Conservation (phyloP, 2,329 filamentous ascomycete genomes). For the Hypomyces perniciosus region DNA sequence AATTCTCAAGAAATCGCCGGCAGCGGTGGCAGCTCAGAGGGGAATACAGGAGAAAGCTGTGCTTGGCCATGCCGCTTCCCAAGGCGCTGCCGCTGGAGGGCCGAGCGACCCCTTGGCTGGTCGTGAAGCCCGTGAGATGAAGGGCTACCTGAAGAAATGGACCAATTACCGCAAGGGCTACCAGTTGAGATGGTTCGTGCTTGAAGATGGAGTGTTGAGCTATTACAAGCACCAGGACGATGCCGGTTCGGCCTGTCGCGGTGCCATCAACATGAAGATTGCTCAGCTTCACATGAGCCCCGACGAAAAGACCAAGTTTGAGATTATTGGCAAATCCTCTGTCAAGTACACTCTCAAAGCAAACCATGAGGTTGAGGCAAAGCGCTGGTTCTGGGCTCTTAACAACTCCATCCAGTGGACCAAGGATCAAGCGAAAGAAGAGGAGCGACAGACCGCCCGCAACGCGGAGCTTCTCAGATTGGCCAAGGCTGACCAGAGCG, state of each 20-base stretch:
- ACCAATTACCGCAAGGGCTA: slow-evolving; percentile 98
- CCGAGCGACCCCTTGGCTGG: slow-evolving; percentile 60
- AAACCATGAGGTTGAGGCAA: slow-evolving; percentile 96
- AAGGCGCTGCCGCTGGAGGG: slow-evolving; percentile 46
- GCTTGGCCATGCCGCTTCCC: slow-evolving; percentile 63
- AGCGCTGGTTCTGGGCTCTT: slow-evolving; percentile 97
- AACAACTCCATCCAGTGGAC: slow-evolving; percentile 99
- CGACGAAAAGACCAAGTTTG: slow-evolving; percentile 95
- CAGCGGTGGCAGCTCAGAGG: slow-evolving; percentile 86
- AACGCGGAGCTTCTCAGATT: slow-evolving; percentile 71
- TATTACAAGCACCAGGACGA: slow-evolving; percentile 99
- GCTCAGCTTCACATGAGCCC: slow-evolving; percentile 92
- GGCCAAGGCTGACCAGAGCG: slow-evolving; percentile 69
- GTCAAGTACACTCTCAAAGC: slow-evolving; percentile 98
- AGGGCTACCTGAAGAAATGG: slow-evolving; percentile 98
- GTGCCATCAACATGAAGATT: slow-evolving; percentile 98
- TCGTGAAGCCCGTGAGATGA: slow-evolving; percentile 92
- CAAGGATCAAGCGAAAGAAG: slow-evolving; percentile 92
- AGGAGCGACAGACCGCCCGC: slow-evolving; percentile 68
- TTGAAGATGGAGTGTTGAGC: slow-evolving; percentile 94
- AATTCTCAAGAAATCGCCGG: slow-evolving; percentile 90
- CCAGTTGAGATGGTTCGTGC: slow-evolving; percentile 94
- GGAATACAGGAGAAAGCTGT: slow-evolving; percentile 98
- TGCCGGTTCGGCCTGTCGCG: slow-evolving; percentile 88
- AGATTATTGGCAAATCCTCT: slow-evolving; percentile 95